Evolutionary conservation across 805 yeast genomes (phyloP).

Genomic region (Yarrowia sp.): DNA sequence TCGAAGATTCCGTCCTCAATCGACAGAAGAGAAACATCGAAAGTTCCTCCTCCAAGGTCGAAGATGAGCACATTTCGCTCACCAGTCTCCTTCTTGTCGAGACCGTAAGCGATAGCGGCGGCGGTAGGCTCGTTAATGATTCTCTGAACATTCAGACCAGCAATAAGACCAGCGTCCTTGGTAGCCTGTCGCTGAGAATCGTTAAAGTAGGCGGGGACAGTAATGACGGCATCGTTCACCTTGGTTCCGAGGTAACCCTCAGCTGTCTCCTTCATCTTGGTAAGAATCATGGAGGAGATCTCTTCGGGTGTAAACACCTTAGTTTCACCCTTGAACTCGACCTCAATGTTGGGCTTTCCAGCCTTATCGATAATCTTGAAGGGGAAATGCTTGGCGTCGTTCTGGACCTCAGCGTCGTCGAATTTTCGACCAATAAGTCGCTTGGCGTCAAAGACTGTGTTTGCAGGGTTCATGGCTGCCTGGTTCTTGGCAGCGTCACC

Average conservation of each 20-base stretch:
- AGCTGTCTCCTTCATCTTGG: not conserved
- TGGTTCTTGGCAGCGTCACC: slow-evolving; percentile 3
- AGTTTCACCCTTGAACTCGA: not conserved
- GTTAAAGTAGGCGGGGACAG: not conserved
- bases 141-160: not conserved
- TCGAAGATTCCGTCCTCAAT: not conserved
- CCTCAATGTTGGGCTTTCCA: slow-evolving; percentile 1
- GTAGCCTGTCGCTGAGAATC: slow-evolving; percentile 3
- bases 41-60: slow-evolving; percentile 2
- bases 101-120: not conserved
- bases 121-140: not conserved
- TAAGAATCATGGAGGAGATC: not conserved
- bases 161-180: not conserved
- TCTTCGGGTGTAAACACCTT: slow-evolving; percentile 1
- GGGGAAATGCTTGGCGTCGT: slow-evolving; percentile 1
- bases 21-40: not conserved
- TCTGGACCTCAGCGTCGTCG: slow-evolving; percentile 3
- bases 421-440: slow-evolving; percentile 1
- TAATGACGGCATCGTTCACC: slow-evolving; percentile 5
- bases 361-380: not conserved
- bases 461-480: slow-evolving; percentile 1
- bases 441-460: slow-evolving; percentile 8
- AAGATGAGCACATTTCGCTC: slow-evolving; percentile 1
- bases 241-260: slow-evolving; percentile 1
- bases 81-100: not conserved